These are phyloP conservation scores for Colletotrichum melonis DNA, from an alignment of 2,329 filamentous ascomycete species.

Conservation along the genomic window DNA sequence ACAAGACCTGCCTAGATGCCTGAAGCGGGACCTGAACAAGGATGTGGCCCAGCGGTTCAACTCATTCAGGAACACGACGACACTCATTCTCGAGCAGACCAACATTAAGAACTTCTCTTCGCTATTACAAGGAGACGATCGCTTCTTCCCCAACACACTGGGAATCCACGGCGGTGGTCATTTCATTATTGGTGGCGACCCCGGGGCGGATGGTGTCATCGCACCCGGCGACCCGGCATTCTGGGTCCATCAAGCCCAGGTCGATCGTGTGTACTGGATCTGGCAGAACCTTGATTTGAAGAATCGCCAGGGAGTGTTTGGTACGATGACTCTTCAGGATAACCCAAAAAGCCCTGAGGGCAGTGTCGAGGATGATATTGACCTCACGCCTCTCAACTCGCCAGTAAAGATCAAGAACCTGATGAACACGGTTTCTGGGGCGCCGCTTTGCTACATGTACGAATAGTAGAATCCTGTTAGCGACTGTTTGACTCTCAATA, in stretches of 20 bases:
- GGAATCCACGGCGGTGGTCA: conserved; percentile 55
- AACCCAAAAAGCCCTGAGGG: conserved; percentile 53
- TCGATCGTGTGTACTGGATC: conserved; percentile 60
- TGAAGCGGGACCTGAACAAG: conserved; percentile 51
- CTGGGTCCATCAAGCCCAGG: conserved; percentile 57
- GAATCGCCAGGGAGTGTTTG: conserved; percentile 50
- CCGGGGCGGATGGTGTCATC: conserved; percentile 56
- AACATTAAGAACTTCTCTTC: conserved; percentile 46
- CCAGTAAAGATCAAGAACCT: conserved; percentile 47
- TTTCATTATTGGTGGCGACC: conserved; percentile 57
- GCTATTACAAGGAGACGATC: conserved; percentile 48
- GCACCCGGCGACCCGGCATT: conserved; percentile 58
- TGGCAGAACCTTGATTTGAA: conserved; percentile 59
- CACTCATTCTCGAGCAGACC: conserved; percentile 44
- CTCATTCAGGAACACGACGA: conserved; percentile 41
- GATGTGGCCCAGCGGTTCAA: conserved; percentile 38
- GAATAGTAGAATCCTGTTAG: background rate
- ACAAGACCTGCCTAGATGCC: conserved; percentile 54
- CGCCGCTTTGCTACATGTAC: conserved; percentile 59
- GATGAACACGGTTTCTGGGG: conserved; percentile 53
- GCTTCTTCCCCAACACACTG: conserved; percentile 41
- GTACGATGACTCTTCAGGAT: conserved; percentile 56
- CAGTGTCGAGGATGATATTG: conserved; percentile 51
- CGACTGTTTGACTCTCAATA: background rate
- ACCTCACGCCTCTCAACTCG: conserved; percentile 48